Evolutionary conservation across 257 asterid genomes (phyloP).

Genomic region (Osmanthus fragrans): DNA sequence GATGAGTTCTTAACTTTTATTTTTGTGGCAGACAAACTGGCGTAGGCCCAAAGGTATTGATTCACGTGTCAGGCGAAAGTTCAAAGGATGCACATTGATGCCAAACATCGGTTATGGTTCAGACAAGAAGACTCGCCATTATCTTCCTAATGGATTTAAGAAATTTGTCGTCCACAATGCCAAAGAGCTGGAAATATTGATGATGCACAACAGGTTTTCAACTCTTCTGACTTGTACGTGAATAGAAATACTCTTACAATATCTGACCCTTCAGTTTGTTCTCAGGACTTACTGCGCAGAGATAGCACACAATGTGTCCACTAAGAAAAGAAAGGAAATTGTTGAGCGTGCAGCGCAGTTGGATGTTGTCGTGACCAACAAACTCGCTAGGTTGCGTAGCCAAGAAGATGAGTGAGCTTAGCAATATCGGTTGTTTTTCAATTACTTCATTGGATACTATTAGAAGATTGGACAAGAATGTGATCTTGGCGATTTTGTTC

Average conservation of each 20-base stretch:
- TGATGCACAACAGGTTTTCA: slow-evolving; percentile 55
- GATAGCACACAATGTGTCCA: slow-evolving; percentile 49
- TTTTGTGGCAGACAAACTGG: slow-evolving; percentile 37
- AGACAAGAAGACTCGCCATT: too few species aligned
- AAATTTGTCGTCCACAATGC: slow-evolving; percentile 51
- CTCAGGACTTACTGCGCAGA: slow-evolving; percentile 59
- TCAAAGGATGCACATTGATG: slow-evolving; percentile 50
- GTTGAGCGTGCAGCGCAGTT: slow-evolving; percentile 51
- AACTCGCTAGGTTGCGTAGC: slow-evolving; percentile 51
- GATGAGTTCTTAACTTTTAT: background rate
- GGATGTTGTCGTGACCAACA: slow-evolving; percentile 53
- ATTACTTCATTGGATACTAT: slow-evolving; percentile 1
- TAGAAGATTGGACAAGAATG: background rate
- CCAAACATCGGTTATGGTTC: slow-evolving; percentile 5
- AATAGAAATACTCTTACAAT: too few species aligned
- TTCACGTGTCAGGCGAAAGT: slow-evolving; percentile 54
- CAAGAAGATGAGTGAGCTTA: slow-evolving; percentile 48
- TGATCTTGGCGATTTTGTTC: too few species aligned
- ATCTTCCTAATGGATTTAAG: slow-evolving; percentile 52
- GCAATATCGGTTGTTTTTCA: background rate
- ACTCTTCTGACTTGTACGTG: too few species aligned
- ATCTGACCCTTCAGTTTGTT: background rate
- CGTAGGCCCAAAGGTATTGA: slow-evolving; percentile 57
- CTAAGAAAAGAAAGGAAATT: slow-evolving; percentile 46
- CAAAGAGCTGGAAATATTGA: slow-evolving; percentile 44